phyloP scores from a whole-genome alignment of 345 rosid species.

The Salix brachista region DNA sequence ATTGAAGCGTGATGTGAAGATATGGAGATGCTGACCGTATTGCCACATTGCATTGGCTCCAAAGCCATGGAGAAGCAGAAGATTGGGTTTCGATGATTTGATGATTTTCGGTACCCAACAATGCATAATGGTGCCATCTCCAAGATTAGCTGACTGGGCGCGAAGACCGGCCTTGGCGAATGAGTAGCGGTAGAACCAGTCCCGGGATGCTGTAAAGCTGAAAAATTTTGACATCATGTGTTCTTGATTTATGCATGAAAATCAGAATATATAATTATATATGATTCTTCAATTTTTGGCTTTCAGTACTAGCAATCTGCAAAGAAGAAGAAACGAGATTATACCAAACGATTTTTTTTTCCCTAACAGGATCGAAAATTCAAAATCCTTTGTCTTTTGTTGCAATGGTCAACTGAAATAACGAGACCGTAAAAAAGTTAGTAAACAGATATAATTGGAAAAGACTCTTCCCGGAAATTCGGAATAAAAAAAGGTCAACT shows the following conservation, averaged over 20 bases:
- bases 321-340: background rate
- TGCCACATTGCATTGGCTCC: slow-evolving; percentile 91
- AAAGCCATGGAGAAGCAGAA: slow-evolving; percentile 65
- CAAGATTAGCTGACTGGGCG: slow-evolving; percentile 38
- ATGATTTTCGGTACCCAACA: slow-evolving; percentile 60
- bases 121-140: slow-evolving; percentile 62
- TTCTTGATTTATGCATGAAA: background rate
- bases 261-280: background rate
- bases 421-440: background rate
- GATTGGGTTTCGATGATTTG: slow-evolving; percentile 40
- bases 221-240: slow-evolving; percentile 37
- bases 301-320: background rate
- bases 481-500: too few relatives aligned
- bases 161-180: slow-evolving; percentile 58
- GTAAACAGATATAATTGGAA: too few relatives aligned
- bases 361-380: background rate
- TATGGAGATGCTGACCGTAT: slow-evolving; percentile 50
- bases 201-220: slow-evolving; percentile 60
- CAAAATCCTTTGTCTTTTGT: background rate
- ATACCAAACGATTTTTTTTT: too few relatives aligned
- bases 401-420: background rate
- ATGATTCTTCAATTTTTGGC: background rate
- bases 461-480: too few relatives aligned
- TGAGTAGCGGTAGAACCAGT: slow-evolving; percentile 53
- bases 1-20: slow-evolving; percentile 54